phyloP scores from a whole-genome alignment of 768 basidiomycete genomes.

The Coprinellus micaceus region DNA sequence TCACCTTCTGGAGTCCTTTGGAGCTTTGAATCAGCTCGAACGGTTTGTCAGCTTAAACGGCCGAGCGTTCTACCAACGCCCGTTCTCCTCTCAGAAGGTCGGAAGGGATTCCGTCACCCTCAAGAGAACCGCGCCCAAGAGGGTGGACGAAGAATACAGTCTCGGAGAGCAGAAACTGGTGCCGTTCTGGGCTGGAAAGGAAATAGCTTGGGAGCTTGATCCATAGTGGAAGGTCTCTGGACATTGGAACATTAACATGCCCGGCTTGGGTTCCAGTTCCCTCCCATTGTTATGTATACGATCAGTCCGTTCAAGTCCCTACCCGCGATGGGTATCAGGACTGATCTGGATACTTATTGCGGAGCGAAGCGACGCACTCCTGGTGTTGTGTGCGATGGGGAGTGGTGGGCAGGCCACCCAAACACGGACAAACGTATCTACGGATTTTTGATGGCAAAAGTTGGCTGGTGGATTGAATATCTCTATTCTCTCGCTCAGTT shows the following conservation, averaged over 20 bases:
- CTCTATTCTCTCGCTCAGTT: background rate
- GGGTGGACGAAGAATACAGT: conserved; percentile 47
- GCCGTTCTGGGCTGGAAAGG: conserved; percentile 87
- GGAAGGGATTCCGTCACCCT: conserved; percentile 38
- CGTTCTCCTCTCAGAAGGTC: conserved; percentile 20
- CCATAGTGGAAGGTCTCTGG: background rate
- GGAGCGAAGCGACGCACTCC: no score
- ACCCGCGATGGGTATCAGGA: no score
- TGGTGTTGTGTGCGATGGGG: no score
- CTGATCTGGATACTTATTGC: background rate
- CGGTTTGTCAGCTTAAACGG: conserved; percentile 80
- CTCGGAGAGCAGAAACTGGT: conserved; percentile 53
- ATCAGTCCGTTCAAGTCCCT: background rate
- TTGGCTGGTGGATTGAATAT: no score
- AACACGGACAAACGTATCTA: no score
- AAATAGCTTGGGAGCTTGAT: conserved; percentile 67
- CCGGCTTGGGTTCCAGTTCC: background rate
- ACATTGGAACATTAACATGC: background rate
- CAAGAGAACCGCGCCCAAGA: conserved; percentile 33
- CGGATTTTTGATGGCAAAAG: no score
- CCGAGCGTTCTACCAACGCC: conserved; percentile 68
- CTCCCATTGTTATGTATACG: background rate
- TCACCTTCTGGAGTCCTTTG: conserved; percentile 82
- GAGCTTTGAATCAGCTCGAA: conserved; percentile 76
- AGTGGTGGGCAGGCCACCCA: no score